phyloP scores from a whole-genome alignment of 768 basidiomycete species.

The Strobilomyces echinocephalus region DNA sequence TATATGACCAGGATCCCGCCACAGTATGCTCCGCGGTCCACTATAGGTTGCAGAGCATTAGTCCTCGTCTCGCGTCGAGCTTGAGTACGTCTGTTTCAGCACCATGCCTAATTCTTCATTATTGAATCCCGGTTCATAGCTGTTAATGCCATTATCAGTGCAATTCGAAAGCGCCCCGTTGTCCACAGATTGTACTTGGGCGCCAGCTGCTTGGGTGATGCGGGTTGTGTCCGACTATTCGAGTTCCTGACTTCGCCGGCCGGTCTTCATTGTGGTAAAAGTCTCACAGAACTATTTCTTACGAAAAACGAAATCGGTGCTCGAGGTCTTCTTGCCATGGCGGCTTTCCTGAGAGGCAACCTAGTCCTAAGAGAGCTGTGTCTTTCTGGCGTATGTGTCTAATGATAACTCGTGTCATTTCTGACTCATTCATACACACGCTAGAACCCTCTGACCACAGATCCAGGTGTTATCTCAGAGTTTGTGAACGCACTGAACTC shows the following conservation, averaged over 20 bases:
- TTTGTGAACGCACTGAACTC: constrained; percentile 51
- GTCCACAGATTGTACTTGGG: constrained; percentile 54
- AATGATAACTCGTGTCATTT: neutral
- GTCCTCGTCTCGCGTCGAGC: constrained; percentile 27
- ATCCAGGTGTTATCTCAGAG: constrained; percentile 31
- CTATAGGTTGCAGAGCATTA: constrained; percentile 23
- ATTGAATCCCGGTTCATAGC: constrained; percentile 32
- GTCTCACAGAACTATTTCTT: constrained; percentile 51
- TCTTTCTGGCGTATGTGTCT: constrained; percentile 50
- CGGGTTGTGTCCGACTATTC: constrained; percentile 53
- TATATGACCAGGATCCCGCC: constrained; percentile 26
- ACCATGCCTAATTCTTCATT: neutral
- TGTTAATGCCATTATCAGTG: constrained; percentile 44
- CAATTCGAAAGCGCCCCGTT: constrained; percentile 41
- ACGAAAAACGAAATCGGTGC: constrained; percentile 55
- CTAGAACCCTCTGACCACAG: constrained; percentile 40
- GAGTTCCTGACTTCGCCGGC: constrained; percentile 46
- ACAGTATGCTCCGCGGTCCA: constrained; percentile 26
- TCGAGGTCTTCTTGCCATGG: constrained; percentile 49
- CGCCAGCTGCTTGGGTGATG: constrained; percentile 53
- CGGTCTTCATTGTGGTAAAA: constrained; percentile 37
- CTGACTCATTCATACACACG: constrained; percentile 12
- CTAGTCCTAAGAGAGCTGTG: constrained; percentile 43
- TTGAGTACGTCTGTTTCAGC: constrained; percentile 17
- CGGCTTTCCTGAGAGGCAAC: constrained; percentile 47